Evolutionary conservation across 2,329 filamentous ascomycete genomes (phyloP).

Genomic region (Eurotiales sp.): DNA sequence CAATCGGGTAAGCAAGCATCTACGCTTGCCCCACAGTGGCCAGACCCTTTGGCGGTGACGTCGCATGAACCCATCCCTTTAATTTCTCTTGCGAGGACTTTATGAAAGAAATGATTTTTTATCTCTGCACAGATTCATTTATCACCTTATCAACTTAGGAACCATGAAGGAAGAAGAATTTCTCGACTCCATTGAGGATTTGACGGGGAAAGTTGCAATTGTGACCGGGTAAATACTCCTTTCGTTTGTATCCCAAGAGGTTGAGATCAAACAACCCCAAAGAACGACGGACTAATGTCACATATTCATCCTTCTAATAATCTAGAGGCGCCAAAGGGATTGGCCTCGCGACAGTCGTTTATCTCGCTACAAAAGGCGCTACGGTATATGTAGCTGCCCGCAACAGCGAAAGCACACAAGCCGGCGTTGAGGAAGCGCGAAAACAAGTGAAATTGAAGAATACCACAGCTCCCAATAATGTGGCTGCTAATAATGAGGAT

Average conservation of each 20-base stretch:
- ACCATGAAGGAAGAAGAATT: slow-evolving; percentile 14
- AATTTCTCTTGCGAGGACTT: no score
- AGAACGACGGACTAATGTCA: no score
- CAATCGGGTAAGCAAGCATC: background rate
- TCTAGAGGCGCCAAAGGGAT: slow-evolving; percentile 15
- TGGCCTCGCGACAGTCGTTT: slow-evolving; percentile 13
- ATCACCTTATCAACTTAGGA: background rate
- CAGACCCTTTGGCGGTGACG: background rate
- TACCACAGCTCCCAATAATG: background rate
- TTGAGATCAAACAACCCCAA: no score
- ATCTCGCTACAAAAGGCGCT: slow-evolving; percentile 13
- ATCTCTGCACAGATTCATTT: background rate
- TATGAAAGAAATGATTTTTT: no score
- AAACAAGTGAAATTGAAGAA: background rate
- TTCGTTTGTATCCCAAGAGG: no score
- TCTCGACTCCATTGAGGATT: slow-evolving; percentile 8
- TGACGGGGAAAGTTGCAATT: slow-evolving; percentile 11
- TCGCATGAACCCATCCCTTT: no score
- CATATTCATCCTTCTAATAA: no score
- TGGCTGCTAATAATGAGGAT: background rate
- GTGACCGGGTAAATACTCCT: slow-evolving; percentile 12
- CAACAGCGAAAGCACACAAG: slow-evolving; percentile 7
- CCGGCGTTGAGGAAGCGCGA: slow-evolving; percentile 11
- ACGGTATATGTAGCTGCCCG: slow-evolving; percentile 14
- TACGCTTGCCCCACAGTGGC: background rate